These are phyloP conservation scores for Helenozyma rhizophorensis DNA, from an alignment of 805 yeast species.

Conservation along the genomic window DNA sequence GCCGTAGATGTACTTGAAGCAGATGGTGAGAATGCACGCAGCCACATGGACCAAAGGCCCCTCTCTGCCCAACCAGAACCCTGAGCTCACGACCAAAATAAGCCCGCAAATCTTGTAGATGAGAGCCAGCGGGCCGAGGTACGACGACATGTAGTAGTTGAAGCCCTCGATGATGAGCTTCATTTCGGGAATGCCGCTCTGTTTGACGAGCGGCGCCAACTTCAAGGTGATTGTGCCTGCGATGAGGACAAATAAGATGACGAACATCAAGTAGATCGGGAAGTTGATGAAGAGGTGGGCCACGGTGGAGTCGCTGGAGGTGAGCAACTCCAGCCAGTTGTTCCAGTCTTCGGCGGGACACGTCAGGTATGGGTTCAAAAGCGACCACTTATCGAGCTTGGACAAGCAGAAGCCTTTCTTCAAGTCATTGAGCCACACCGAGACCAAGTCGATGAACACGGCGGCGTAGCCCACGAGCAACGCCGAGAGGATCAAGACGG, in stretches of 20 bases:
- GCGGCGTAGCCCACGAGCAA: constrained; percentile 46
- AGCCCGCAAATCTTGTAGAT: constrained; percentile 54
- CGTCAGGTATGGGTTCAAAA: constrained; percentile 39
- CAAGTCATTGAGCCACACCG: constrained; percentile 49
- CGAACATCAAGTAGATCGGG: constrained; percentile 32
- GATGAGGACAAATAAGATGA: constrained; percentile 17
- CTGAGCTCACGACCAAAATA: constrained; percentile 65
- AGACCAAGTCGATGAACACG: constrained; percentile 43
- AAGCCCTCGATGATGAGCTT: constrained; percentile 66
- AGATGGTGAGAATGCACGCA: constrained; percentile 42
- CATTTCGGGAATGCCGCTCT: constrained; percentile 71
- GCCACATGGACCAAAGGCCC: constrained; percentile 84
- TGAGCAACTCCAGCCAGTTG: constrained; percentile 30
- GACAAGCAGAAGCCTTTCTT: constrained; percentile 49
- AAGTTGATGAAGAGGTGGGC: constrained; percentile 25
- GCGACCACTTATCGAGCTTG: constrained; percentile 35
- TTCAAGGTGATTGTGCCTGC: constrained; percentile 29
- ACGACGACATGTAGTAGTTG: constrained; percentile 40
- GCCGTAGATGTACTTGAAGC: constrained; percentile 31
- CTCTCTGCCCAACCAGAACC: constrained; percentile 80
- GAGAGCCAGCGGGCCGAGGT: constrained; percentile 51
- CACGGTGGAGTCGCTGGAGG: constrained; percentile 12
- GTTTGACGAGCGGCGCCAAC: constrained; percentile 26
- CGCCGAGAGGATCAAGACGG: constrained; percentile 42
- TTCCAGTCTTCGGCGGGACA: constrained; percentile 40